Conservation (phyloP, 441 rosid species). For the Euphorbia schlechtendalii region DNA sequence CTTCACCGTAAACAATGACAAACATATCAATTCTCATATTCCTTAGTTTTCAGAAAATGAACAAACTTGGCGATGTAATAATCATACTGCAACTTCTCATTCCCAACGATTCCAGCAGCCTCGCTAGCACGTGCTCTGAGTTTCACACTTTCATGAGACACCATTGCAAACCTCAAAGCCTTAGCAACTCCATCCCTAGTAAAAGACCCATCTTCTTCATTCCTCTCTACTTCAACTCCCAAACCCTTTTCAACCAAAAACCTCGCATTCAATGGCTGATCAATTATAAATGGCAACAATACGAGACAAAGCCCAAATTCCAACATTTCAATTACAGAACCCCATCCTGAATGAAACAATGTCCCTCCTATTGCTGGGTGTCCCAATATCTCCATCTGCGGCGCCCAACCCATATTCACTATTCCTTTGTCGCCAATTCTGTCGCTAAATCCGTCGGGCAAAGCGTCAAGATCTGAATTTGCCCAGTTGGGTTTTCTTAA, state of each 20-base stretch:
- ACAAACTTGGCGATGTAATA: no score
- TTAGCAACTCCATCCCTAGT: slow-evolving; percentile 13
- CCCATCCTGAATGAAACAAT: slow-evolving; percentile 29
- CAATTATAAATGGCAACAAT: slow-evolving; percentile 22
- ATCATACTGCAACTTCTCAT: no score
- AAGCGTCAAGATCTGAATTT: slow-evolving; percentile 20
- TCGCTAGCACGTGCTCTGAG: no score
- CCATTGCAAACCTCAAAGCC: slow-evolving; percentile 22
- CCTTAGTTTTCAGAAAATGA: no score
- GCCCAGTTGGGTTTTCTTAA: slow-evolving; percentile 16
- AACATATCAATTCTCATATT: no score
- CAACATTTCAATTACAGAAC: slow-evolving; percentile 23
- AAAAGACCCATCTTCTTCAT: slow-evolving; percentile 23
- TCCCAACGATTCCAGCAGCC: no score
- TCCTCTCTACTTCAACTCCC: slow-evolving; percentile 21
- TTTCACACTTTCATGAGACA: no score
- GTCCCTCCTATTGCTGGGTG: slow-evolving; percentile 28
- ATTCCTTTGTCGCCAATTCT: slow-evolving; percentile 12
- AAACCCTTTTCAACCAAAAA: slow-evolving; percentile 23
- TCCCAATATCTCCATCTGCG: no score
- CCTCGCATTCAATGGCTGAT: slow-evolving; percentile 26
- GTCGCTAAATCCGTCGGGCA: slow-evolving; percentile 20
- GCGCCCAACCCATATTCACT: no score
- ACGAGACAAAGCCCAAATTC: slow-evolving; percentile 22
- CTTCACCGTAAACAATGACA: no score